Evolutionary conservation across 768 basidiomycete genomes (phyloP), one percentile per base, ranked within the genome.

Genomic region (Nidularia pulvinata): DNA sequence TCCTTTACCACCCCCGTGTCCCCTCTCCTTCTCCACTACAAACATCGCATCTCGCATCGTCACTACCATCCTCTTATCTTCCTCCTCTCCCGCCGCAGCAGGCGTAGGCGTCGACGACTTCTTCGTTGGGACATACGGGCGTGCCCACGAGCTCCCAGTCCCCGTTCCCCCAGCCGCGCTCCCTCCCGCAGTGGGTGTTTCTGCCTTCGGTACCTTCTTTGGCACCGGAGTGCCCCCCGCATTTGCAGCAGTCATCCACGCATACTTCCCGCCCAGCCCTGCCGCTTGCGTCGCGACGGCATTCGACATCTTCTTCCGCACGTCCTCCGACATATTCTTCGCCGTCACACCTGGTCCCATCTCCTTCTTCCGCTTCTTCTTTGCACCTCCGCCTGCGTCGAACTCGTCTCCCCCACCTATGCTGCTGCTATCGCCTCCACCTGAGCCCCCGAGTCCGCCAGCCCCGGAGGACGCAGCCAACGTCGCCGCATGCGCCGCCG

Each of bases 271-370:
- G 1, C 86, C 84, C 19, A 92, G 65, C 0, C 93, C 93, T n/a
- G 92, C 91, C 5, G 91, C 91, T 65, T 92, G 91, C 58, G 86
- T 88, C 22, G 93, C 93, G 5, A 91, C 89, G 22, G 89, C 89
- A 66, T 96, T 93, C 34, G 88, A 89, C 86, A 95, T 86, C 66
- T 92, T 93, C 78, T 95, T 95, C 59, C 87, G 77, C 61, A 93
- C 89, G 60, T 95, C 93, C 68, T 94, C 93, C 5, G 86, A 88
- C 90, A 95, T 92, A 64, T 93, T 94, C 53, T 89, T 76, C 51
- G 92, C 91, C 0, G 89, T 90, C 9, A 92, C 88, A 9, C 91
- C 89, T 0, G 91, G 90, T 0, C 89, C 89, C 37, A 39, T 39
- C 33, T 92, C 91, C 65, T 88, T 86, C 67, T 91, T 92, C 69